A percentile compares a stretch with the other conserved stretches of the same genome.
phyloP scores from a whole-genome alignment of 345 rosid species.

The Physaria fendleri region DNA sequence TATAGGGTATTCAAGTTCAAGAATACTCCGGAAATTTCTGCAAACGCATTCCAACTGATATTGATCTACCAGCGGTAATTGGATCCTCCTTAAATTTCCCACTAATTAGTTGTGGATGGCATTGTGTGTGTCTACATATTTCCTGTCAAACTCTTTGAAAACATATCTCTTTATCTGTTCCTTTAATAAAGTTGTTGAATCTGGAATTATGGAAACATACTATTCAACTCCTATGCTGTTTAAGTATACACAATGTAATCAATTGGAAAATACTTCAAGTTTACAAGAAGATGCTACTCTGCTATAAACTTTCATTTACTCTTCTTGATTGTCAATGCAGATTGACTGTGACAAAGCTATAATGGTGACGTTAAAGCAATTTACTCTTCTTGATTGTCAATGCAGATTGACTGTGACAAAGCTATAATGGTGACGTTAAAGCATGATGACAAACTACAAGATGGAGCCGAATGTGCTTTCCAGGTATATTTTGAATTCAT shows the following conservation, averaged over 20 bases:
- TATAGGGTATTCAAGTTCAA: conserved; percentile 95
- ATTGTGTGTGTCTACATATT: conserved; percentile 1
- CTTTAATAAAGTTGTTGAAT: not conserved
- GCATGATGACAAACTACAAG: conserved; percentile 95
- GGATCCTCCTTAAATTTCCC: conserved; percentile 9
- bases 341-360: conserved; percentile 95
- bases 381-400: conserved; percentile 40
- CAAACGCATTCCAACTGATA: conserved; percentile 50
- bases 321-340: conserved; percentile 60
- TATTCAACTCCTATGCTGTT: not conserved
- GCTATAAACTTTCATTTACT: conserved; percentile 16
- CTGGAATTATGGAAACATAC: not conserved
- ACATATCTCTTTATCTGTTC: not conserved
- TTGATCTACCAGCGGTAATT: conserved; percentile 28
- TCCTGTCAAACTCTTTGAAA: not conserved
- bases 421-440: conserved; percentile 84
- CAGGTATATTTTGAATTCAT: conserved; percentile 56
- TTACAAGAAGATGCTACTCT: not conserved
- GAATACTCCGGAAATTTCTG: conserved; percentile 94
- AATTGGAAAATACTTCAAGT: not conserved
- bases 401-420: conserved; percentile 98
- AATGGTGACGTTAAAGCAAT: conserved; percentile 68
- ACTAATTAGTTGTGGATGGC: not conserved
- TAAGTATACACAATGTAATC: not conserved
- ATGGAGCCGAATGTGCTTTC: conserved; percentile 90